These are phyloP conservation scores for Forsythia viridissima DNA, from an alignment of 257 asterid species.

Conservation along the genomic window DNA sequence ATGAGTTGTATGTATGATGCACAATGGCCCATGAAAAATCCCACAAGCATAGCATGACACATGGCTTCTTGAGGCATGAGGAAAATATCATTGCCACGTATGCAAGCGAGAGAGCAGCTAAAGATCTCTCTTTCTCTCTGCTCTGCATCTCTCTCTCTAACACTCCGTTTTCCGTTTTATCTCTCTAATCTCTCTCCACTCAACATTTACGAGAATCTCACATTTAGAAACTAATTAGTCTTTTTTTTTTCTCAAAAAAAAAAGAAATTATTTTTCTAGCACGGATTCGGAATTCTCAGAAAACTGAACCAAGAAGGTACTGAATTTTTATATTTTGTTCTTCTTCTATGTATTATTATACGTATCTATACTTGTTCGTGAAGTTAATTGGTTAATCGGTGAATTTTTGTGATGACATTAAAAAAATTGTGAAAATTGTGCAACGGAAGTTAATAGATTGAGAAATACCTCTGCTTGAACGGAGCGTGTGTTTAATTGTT, in stretches of 20 bases:
- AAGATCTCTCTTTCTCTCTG: conserved; percentile 57
- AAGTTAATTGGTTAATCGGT: neutral
- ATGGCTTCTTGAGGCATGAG: conserved; percentile 40
- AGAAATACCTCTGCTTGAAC: conserved; percentile 3
- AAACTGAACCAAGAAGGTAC: conserved; percentile 31
- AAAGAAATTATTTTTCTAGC: neutral
- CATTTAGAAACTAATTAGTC: neutral
- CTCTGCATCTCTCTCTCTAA: conserved; percentile 13
- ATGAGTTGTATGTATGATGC: neutral
- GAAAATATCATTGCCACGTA: conserved; percentile 79
- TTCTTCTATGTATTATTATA: neutral
- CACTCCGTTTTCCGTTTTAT: conserved; percentile 18
- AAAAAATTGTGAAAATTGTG: neutral
- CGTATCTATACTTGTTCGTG: neutral
- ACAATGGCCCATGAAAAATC: conserved; percentile 11
- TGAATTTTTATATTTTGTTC: neutral
- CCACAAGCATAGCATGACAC: conserved; percentile 26
- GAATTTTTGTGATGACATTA: neutral
- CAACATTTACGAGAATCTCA: conserved; percentile 32
- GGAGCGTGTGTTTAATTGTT: conserved; percentile 13
- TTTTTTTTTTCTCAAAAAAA: neutral
- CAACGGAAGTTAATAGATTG: conserved; percentile 1
- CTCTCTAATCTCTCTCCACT: conserved; percentile 62
- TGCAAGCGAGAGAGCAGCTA: conserved; percentile 68
- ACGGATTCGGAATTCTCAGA: conserved; percentile 16